Evolutionary conservation across 768 basidiomycete species (phyloP).

Genomic region (Kwoniella shandongensis): DNA sequence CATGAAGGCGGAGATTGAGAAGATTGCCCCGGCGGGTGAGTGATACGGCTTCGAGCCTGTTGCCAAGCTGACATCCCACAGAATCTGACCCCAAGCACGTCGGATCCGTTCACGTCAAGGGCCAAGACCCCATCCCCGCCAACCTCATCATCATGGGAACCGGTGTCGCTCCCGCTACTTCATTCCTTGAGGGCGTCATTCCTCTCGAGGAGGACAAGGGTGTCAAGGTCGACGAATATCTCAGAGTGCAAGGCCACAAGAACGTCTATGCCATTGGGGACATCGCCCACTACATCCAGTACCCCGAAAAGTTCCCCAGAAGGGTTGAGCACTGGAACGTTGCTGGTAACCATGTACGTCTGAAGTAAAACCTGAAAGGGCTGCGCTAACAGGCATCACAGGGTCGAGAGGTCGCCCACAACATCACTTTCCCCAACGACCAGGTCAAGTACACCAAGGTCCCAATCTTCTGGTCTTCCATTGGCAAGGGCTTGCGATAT

Average conservation of each 20-base stretch:
- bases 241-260: constrained; percentile 60
- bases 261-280: constrained; percentile 61
- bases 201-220: constrained; percentile 72
- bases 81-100: constrained; percentile 59
- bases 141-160: constrained; percentile 83
- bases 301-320: constrained; percentile 64
- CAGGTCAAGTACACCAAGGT: constrained; percentile 64
- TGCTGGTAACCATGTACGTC: constrained; percentile 67
- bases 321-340: constrained; percentile 94
- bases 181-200: constrained; percentile 66
- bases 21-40: constrained; percentile 62
- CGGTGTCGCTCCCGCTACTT: constrained; percentile 78
- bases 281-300: constrained; percentile 77
- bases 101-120: constrained; percentile 65
- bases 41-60: constrained; percentile 4
- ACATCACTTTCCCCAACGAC: constrained; percentile 61
- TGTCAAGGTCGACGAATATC: constrained; percentile 71
- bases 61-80: too few relatives aligned
- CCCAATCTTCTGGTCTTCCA: constrained; percentile 85
- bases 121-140: constrained; percentile 65
- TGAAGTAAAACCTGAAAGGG: too few relatives aligned
- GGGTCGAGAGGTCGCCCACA: constrained; percentile 77
- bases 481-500: constrained; percentile 80
- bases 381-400: too few relatives aligned
- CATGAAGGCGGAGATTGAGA: constrained; percentile 68